phyloP scores from a whole-genome alignment of 2,329 filamentous ascomycete species.

The Cadophora sp. region DNA sequence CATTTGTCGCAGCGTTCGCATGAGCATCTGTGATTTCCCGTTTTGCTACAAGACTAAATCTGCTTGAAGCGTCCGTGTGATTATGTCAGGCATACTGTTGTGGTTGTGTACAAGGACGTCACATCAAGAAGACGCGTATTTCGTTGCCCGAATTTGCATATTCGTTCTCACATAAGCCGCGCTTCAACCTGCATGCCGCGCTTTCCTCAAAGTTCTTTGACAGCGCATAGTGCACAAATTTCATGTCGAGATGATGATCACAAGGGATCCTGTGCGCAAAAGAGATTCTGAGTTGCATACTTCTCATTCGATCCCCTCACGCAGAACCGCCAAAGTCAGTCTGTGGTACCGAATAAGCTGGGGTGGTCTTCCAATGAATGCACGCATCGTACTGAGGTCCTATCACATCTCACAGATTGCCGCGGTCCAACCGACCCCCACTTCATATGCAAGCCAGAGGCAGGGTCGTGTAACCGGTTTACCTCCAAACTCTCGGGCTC shows the following conservation, averaged over 20 bases:
- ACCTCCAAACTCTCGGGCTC: slow-evolving; percentile 3
- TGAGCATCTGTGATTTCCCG: neutral
- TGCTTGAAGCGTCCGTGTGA: neutral
- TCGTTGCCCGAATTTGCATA: neutral
- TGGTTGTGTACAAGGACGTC: neutral
- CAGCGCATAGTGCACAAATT: neutral
- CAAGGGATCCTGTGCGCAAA: neutral
- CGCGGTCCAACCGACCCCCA: neutral
- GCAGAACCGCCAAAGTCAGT: neutral
- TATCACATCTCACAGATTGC: neutral
- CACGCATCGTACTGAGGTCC: neutral
- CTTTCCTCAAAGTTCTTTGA: neutral
- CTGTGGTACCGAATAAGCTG: neutral
- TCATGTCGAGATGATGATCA: neutral
- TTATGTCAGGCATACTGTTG: neutral
- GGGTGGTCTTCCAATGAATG: neutral
- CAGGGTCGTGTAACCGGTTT: neutral
- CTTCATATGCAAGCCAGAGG: neutral
- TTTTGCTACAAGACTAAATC: neutral
- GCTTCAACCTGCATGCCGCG: slow-evolving; percentile 7
- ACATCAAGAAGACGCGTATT: neutral
- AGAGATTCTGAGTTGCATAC: neutral
- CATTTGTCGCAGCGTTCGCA: neutral
- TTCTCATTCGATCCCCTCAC: neutral
- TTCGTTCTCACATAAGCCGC: slow-evolving; percentile 6